Evolutionary conservation across 2,329 filamentous ascomycete species (phyloP), one percentile per base, ranked within the genome.

Genomic region (Trichoderma koningii): DNA sequence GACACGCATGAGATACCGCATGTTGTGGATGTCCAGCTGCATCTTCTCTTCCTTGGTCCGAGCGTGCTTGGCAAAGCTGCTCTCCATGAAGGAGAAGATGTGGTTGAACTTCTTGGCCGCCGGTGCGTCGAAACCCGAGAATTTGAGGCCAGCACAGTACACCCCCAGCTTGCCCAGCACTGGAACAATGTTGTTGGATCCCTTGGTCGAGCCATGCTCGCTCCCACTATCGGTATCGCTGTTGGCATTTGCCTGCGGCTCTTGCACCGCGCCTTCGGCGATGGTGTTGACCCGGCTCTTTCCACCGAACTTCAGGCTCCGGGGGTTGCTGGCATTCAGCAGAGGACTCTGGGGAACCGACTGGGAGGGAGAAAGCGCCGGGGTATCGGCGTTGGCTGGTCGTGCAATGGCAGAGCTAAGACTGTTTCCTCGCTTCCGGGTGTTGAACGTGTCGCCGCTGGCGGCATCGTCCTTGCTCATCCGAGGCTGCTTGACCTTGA

Each of bases 41-140:
- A 87, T 85, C 78, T 96, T 96, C 66, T 87, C 87, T 26, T 91
- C 89, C 52, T 87, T 84, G 52, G 89, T 87, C 69, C 89, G 89
- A 72, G 89, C 93, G 72, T 95, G 86, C 73, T 87, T 90, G 71
- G 92, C 87, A 72, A 97, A 97, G 6, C 89, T 92, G 65, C 89
- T 87, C 79, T 99, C 95, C 75, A 92, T 92, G 78, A 98, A 93
- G 0, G 95, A 98, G 76, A 95, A 93, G 71, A 98, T 91, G 78
- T 99, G 95, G 76, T 98, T 98, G 80, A 88, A 95, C 48, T 87
- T 87, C 78, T 92, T 92, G 70, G 92, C 93, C 67, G 94, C 91
- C 0, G 88, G 81, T 14, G 86, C 85, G 64, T 89, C 87, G 73
- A 97, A 97, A 48, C 91, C 90, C 41, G 86, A 85, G 76, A 95